Evolutionary conservation across 352 stramenopile species (phyloP).

Genomic region (Phytophthora sojae): DNA sequence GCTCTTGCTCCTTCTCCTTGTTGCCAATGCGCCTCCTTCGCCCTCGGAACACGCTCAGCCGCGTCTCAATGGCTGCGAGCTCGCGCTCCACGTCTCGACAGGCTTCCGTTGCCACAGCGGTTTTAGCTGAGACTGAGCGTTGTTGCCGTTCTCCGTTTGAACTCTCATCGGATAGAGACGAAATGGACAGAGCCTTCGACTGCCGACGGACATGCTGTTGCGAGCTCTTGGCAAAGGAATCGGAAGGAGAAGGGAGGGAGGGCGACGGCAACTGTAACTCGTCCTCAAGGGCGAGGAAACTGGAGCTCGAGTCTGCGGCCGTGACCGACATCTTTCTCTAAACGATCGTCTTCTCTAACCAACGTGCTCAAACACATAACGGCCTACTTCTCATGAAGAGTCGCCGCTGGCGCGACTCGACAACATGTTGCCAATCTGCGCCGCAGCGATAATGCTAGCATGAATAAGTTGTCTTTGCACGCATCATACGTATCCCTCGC

Average conservation of each 20-base stretch:
- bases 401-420: slow-evolving; percentile 5
- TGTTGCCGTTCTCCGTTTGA: neutral
- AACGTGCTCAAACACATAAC: slow-evolving; percentile 2
- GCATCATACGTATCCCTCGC: neutral
- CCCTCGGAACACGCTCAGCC: slow-evolving; percentile 40
- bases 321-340: slow-evolving; percentile 22
- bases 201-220: slow-evolving; percentile 2
- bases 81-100: slow-evolving; percentile 56
- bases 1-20: neutral
- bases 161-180: slow-evolving; percentile 35
- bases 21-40: slow-evolving; percentile 7
- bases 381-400: slow-evolving; percentile 11
- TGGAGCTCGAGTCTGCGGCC: slow-evolving; percentile 7
- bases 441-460: neutral
- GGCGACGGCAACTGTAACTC: slow-evolving; percentile 3
- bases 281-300: neutral
- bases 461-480: neutral
- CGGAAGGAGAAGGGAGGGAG: neutral
- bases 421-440: slow-evolving; percentile 4
- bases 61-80: slow-evolving; percentile 46
- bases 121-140: slow-evolving; percentile 1
- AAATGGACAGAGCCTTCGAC: slow-evolving; percentile 37
- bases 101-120: slow-evolving; percentile 25
- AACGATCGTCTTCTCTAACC: neutral
- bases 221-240: slow-evolving; percentile 5